Base-by-base conservation (phyloP, 768 basidiomycete species). In the Boletus coccyginus region DNA sequence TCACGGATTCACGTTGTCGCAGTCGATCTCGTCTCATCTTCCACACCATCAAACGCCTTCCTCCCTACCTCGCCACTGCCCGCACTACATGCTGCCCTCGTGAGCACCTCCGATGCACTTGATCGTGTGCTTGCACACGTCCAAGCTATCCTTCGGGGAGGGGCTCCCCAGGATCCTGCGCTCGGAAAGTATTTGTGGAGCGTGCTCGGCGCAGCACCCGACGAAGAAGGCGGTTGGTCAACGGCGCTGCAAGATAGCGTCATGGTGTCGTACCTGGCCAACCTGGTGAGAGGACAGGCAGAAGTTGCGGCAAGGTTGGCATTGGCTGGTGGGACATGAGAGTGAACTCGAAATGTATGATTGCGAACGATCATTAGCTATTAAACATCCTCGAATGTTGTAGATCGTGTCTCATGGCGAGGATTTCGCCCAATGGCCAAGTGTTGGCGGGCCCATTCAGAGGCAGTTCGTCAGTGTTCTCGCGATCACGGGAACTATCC, bases 331-430 rank as follows among this genome's bases (percentile, higher is more conserved):
- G 65, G 71, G 12, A 47, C 53, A 48, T 71, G 55, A 67, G 63
- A 62, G 24, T 42, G 27, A 21, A 36, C 21, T 42, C 27, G 44
- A 58, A 62, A 46, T 21, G 45, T 61, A 49, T 46, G 17, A 44
- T 21, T 7, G 10, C 36, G 24, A 12, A 12, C 3, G 10, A 35
- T 33, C 31, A 52, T 31, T 24, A 60, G 73, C 88, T 90, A 73
- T 99, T 99, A 79, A 99, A 99, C 61, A 98, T 93, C 57, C 95
- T 81, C 43, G 93, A 95, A 74, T 98, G 96, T 71, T 94, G 92
- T 65, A 94, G 74, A 74, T 98, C 96, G 71, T 99, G 97, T 56
- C 97, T 79, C 40, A 85, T 82, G 36, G 89, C 86, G 31, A 98
- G 78, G 40, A 98, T 88, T 74, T 99, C 97, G 17, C 94, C 95